Conservation (phyloP, 1,284 basidiomycete genomes). For the Cutaneotrichosporon sp. region DNA sequence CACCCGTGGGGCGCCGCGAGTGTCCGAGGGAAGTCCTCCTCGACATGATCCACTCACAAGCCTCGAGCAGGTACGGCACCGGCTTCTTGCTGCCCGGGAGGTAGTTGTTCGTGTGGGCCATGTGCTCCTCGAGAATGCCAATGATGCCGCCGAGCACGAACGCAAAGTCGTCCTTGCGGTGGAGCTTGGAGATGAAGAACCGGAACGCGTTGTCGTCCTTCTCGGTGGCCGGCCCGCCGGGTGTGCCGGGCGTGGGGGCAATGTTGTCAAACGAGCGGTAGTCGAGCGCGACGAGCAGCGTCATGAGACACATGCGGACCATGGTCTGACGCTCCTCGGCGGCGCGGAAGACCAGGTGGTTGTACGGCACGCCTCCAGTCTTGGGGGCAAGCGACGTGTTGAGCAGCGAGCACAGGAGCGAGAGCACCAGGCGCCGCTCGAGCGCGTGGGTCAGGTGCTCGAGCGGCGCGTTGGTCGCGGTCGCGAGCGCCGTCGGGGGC, state of each 20-base stretch:
- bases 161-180: conserved; percentile 80
- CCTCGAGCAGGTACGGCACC: conserved; percentile 76
- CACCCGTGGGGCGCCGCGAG: no score
- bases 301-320: conserved; percentile 70
- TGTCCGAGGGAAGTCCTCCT: no score
- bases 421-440: conserved; percentile 76
- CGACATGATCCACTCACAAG: conserved; percentile 59
- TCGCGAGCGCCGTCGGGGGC: conserved; percentile 68
- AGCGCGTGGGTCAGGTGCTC: conserved; percentile 74
- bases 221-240: conserved; percentile 19
- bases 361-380: conserved; percentile 72
- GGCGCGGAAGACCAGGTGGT: conserved; percentile 84
- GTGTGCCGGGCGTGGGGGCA: conserved; percentile 2
- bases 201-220: conserved; percentile 80
- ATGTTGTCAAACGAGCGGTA: conserved; percentile 63
- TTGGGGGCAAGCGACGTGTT: conserved; percentile 75
- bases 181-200: conserved; percentile 88
- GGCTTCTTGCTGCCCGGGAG: conserved; percentile 79
- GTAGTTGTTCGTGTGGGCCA: conserved; percentile 69
- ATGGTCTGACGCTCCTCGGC: conserved; percentile 70
- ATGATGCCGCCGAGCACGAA: conserved; percentile 76
- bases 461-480: conserved; percentile 71
- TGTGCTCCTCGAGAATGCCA: conserved; percentile 71
- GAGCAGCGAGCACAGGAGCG: conserved; percentile 83
- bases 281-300: conserved; percentile 74